phyloP scores from a whole-genome alignment of 139 green algal genomes.

The Closterium sp. region DNA sequence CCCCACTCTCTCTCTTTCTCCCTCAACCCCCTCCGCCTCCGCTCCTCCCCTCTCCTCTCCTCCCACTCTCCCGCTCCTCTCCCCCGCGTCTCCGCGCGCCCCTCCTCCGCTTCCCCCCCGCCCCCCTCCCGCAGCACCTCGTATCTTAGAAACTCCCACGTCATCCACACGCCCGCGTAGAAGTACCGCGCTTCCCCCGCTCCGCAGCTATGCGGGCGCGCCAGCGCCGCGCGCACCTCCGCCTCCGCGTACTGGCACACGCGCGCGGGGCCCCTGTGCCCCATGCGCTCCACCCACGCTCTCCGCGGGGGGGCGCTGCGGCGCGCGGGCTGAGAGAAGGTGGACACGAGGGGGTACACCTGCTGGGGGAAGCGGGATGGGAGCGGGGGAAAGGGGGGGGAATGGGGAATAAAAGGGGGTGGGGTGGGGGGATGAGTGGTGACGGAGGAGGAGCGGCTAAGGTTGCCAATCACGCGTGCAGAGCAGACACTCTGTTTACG shows the following conservation, averaged over 20 bases:
- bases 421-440: not conserved
- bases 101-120: not conserved
- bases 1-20: not conserved
- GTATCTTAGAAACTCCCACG: not conserved
- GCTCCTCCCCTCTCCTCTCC: not conserved
- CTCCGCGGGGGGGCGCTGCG: not conserved
- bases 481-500: too few relatives aligned
- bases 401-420: not conserved
- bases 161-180: not conserved
- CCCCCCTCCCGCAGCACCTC: not conserved
- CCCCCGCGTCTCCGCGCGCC: too few relatives aligned
- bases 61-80: not conserved
- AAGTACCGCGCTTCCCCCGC: not conserved
- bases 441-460: too few relatives aligned
- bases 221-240: not conserved
- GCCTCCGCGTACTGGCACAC: not conserved
- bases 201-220: not conserved
- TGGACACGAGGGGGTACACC: not conserved
- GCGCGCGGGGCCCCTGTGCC: not conserved
- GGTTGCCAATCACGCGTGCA: too few relatives aligned
- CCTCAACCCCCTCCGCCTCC: not conserved
- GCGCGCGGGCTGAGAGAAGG: not conserved
- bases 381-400: not conserved
- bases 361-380: not conserved
- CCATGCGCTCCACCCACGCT: not conserved